Percentiles rank a stretch among this genome's conserved stretches.
Conservation (phyloP, 2,329 filamentous ascomycete genomes). For the Didymella pomorum region DNA sequence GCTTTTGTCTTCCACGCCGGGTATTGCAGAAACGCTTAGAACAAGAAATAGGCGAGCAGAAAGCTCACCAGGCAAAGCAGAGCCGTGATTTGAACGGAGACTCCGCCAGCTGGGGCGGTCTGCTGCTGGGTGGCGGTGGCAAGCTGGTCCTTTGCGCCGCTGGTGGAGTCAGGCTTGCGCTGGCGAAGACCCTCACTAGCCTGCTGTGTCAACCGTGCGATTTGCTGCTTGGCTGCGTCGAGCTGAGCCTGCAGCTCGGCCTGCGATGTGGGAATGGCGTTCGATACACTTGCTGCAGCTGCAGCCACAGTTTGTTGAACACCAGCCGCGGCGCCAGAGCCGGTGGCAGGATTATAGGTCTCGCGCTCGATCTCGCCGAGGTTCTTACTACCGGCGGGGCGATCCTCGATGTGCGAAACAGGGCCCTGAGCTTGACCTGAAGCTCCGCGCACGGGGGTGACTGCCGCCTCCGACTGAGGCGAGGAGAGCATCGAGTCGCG, state of each 20-base stretch:
- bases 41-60: conserved; percentile 94
- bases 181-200: conserved; percentile 73
- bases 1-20: conserved; percentile 29
- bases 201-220: conserved; percentile 71
- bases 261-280: conserved; percentile 56
- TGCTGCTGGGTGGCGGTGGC: conserved; percentile 60
- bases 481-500: conserved; percentile 57
- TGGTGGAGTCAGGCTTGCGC: conserved; percentile 70
- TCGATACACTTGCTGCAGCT: conserved; percentile 60
- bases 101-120: conserved; percentile 71
- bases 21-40: conserved; percentile 64
- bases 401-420: conserved; percentile 51
- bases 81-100: conserved; percentile 86
- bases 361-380: conserved; percentile 53
- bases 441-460: conserved; percentile 55
- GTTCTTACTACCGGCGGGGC: conserved; percentile 51
- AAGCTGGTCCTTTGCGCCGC: conserved; percentile 61
- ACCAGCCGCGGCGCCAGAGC: conserved; percentile 24
- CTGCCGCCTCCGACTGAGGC: conserved; percentile 58
- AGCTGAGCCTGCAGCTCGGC: conserved; percentile 78
- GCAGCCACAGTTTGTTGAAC: conserved; percentile 52
- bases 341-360: conserved; percentile 51
- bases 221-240: conserved; percentile 75
- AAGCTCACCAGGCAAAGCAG: conserved; percentile 88
- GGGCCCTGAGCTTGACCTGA: conserved; percentile 46